Evolutionary conservation across 169 alveolate genomes (phyloP), one percentile per base, ranked within the genome.

Genomic region (Plasmodium malariae): DNA sequence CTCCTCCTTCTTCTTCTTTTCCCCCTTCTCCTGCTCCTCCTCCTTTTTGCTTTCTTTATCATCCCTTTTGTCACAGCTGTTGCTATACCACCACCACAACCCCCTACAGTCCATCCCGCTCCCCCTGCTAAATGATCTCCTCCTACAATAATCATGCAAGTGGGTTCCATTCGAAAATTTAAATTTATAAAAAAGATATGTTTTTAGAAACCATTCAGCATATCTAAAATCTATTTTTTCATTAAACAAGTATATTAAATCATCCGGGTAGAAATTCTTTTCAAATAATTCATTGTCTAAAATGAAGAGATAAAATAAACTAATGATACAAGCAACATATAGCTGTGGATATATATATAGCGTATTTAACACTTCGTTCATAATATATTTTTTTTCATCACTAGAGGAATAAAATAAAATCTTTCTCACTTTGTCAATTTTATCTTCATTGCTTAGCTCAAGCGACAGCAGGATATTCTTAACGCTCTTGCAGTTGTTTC

Each of bases 131-230:
- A n/a, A n/a, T n/a, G n/a, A n/a, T 30, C 26, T 59, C 32, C 26
- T 45, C 30, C 26, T 62, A 36, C 34, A 40, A 30, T 63, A 48
- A 24, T 17, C 59, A 30, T 54, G 17, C 12, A 57, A 36, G 14
- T 74, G 34, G 1, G 89, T 17, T 1, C 24, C 28, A 28, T 37
- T 49, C 17, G 89, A 78, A 78, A 62, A 78, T 48, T 78, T 78
- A 37, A 30, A 78, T 37, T 78, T 78, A 17, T 78, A 78, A 63
- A 78, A 78, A 19, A 78, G 32, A 14, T 78, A 78, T 0, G 78
- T 78, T 37, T 78, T 78, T 36, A 78, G 19, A 49, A 78, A 78
- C 89, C 89, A 78, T n/a, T 78, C 89, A 1, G 89, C 89, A 19
- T 78, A 78, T 9, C 89, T 30, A 26, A 78, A 78, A 28, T 78